A percentile compares a stretch with the other conserved stretches of the same genome.
Evolutionary conservation across 2,329 filamentous ascomycete genomes (phyloP).

Genomic region (Ophiocordyceps camponoti-rufipedis): DNA sequence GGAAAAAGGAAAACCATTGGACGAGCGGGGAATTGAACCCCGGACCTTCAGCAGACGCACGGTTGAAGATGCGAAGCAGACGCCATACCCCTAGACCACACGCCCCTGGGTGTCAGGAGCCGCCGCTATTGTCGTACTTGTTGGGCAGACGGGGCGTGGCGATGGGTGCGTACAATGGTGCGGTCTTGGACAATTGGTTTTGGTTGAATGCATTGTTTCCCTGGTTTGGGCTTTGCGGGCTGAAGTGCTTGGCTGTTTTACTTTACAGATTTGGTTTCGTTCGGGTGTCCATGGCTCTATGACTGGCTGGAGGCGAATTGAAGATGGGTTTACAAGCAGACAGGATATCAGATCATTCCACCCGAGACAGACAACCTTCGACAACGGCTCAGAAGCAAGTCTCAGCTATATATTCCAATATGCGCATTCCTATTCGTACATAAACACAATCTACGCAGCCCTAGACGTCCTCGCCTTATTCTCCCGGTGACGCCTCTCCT

Average conservation of each 20-base stretch:
- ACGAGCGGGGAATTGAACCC: constrained; percentile 10
- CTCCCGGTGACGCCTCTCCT: constrained; percentile 49
- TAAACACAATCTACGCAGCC: constrained; percentile 9
- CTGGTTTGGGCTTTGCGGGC: no score
- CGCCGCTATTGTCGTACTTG: no score
- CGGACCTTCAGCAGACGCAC: constrained; percentile 8
- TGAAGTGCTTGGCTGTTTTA: no score
- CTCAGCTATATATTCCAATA: neutral
- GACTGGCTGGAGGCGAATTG: no score
- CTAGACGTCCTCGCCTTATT: constrained; percentile 36
- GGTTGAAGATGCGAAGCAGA: constrained; percentile 6
- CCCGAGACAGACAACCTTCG: no score
- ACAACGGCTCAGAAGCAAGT: no score
- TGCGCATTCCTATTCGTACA: neutral
- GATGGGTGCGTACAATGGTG: neutral
- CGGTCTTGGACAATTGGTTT: no score
- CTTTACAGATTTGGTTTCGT: no score
- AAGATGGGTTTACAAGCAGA: neutral
- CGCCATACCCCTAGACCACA: constrained; percentile 10
- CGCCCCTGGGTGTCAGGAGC: constrained; percentile 2
- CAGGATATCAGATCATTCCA: neutral
- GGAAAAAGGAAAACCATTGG: constrained; percentile 2
- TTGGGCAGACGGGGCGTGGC: no score
- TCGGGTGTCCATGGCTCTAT: no score
- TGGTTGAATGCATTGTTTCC: no score